Evolutionary conservation across 1,139 yeast species (phyloP).

Genomic region (Candida sp.): DNA sequence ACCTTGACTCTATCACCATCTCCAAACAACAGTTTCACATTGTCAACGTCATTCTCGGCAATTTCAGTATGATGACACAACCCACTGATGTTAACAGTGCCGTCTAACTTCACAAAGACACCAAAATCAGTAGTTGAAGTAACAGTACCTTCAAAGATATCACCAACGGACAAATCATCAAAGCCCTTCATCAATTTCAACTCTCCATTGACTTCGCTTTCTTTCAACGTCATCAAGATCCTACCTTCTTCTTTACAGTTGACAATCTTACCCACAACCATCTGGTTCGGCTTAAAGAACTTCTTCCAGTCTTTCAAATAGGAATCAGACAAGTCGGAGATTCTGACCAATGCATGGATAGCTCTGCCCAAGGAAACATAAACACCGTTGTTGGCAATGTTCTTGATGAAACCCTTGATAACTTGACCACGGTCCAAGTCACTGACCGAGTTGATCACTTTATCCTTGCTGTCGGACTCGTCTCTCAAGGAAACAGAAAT

Average conservation of each 20-base stretch:
- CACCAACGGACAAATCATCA: constrained; percentile 71
- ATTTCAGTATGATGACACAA: constrained; percentile 88
- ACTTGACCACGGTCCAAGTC: constrained; percentile 74
- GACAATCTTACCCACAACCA: constrained; percentile 76
- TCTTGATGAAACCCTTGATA: constrained; percentile 80
- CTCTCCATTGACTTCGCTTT: constrained; percentile 78
- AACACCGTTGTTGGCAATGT: constrained; percentile 77
- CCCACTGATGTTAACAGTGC: constrained; percentile 78
- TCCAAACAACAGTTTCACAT: constrained; percentile 67
- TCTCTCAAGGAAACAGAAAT: constrained; percentile 69
- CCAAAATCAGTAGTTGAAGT: constrained; percentile 87
- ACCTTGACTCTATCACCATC: constrained; percentile 93
- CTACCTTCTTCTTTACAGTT: constrained; percentile 66
- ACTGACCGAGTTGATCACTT: constrained; percentile 47
- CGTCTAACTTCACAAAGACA: constrained; percentile 83
- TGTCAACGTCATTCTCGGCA: constrained; percentile 63
- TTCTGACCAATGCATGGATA: constrained; percentile 80
- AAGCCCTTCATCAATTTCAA: constrained; percentile 58
- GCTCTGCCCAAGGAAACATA: constrained; percentile 78
- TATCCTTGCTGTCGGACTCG: constrained; percentile 54
- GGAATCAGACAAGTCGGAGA: constrained; percentile 81
- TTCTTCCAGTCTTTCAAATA: constrained; percentile 89
- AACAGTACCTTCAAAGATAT: constrained; percentile 78
- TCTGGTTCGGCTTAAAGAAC: constrained; percentile 69
- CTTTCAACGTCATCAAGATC: constrained; percentile 80